Evolutionary conservation across 73 alveolate genomes (phyloP).

Genomic region (Uronychia setigera): DNA sequence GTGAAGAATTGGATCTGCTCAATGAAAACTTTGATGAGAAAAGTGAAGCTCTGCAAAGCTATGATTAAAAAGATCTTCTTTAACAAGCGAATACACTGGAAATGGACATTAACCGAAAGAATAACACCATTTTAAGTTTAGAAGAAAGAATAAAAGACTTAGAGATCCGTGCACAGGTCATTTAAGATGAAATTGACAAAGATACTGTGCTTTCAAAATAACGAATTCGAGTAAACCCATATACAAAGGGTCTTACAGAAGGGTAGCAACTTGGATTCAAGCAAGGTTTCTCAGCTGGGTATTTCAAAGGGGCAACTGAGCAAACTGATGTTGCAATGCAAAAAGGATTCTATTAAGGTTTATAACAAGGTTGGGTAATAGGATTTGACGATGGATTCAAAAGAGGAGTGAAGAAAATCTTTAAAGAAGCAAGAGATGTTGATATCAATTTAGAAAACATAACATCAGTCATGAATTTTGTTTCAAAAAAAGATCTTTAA

Average conservation of each 20-base stretch:
- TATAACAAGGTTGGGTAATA: constrained; percentile 59
- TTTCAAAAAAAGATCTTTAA: not conserved
- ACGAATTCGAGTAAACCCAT: not conserved
- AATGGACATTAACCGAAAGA: not conserved
- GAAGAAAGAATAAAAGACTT: not conserved
- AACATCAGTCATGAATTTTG: not conserved
- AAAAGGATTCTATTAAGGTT: constrained; percentile 49
- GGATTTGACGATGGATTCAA: constrained; percentile 71
- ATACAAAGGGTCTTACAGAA: not conserved
- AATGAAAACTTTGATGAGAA: no score
- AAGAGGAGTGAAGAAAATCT: constrained; percentile 46
- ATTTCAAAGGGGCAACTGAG: constrained; percentile 52
- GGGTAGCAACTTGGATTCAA: constrained; percentile 40
- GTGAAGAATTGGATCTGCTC: no score
- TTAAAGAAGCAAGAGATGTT: constrained; percentile 53
- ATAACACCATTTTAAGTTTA: not conserved
- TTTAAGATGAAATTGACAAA: not conserved
- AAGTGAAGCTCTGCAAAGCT: not conserved
- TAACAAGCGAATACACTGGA: not conserved
- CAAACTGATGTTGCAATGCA: constrained; percentile 34
- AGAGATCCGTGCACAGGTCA: not conserved
- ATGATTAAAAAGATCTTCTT: not conserved
- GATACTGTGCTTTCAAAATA: no score
- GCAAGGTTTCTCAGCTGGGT: constrained; percentile 32
- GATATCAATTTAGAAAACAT: constrained; percentile 42